Evolutionary conservation across 805 yeast genomes (phyloP), one percentile per base, ranked within the genome.

Genomic region (Jamesozyma lodderae): DNA sequence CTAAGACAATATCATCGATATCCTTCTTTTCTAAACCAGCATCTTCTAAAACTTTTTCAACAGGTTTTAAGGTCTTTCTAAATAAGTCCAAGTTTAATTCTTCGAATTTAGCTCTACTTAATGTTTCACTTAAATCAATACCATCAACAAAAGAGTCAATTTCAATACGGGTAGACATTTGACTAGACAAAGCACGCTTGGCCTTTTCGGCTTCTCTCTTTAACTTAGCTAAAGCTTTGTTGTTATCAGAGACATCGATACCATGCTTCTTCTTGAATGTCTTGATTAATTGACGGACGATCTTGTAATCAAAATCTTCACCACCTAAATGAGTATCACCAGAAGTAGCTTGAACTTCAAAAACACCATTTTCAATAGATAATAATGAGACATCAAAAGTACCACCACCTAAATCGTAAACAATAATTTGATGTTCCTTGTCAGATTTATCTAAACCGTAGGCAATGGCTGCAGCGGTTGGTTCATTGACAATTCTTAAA

Each of bases 171-270:
- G 96, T 82, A 44, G 95, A 86, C 75, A 88, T 86, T 67, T 90
- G 95, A 43, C 94, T 81, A 16, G 96, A 88, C 60, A 90, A 73
- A 31, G 95, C 79, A 72, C 98, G 82, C 78, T 90, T 90, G 39
- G 97, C 97, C 75, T 92, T 86, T 73, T 88, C 97, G 62, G 87
- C 95, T 64, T 90, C 96, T 62, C 96, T 83, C 80, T 90, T 88
- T 60, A 88, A 77, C 70, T 90, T 86, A 55, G 95, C 84, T 56
- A 88, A 67, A 30, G 96, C 88, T 70, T 87, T 83, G 53, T 78
- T 73, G 70, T 86, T 87, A 44, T 74, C 70, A 49, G 84, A 64
- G 47, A 90, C 70, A 64, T 92, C 96, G 57, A 85, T 80, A 57
- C 75, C 75, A 64, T 87, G 79, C 73, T 90, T 90, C 79, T 92